phyloP scores from a whole-genome alignment of 768 basidiomycete genomes.

The Hericium alpestre region DNA sequence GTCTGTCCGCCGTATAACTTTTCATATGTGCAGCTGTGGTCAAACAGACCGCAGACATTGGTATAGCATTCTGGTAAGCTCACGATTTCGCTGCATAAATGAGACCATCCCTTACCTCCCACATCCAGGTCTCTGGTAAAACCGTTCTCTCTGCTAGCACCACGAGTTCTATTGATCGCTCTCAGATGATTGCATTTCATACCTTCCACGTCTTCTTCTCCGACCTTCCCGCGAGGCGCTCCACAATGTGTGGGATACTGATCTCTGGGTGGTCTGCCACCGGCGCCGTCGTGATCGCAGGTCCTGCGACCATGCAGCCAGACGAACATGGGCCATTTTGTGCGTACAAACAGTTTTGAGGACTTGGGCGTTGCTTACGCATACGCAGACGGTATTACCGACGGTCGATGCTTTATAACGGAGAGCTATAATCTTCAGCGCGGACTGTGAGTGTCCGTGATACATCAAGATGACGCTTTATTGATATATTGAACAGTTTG shows the following conservation, averaged over 20 bases:
- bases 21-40: slow-evolving; percentile 18
- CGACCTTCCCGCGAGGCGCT: slow-evolving; percentile 23
- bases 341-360: slow-evolving; percentile 20
- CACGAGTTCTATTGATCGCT: background rate
- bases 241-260: slow-evolving; percentile 29
- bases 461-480: background rate
- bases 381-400: slow-evolving; percentile 35
- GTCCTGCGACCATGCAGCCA: slow-evolving; percentile 29
- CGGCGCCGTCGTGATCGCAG: slow-evolving; percentile 33
- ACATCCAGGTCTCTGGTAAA: slow-evolving; percentile 8
- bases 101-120: background rate
- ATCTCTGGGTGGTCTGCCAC: slow-evolving; percentile 35
- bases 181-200: slow-evolving; percentile 37
- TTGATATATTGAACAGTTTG: slow-evolving; percentile 21
- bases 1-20: no score
- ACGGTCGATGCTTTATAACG: slow-evolving; percentile 49
- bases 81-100: background rate
- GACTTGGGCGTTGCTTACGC: background rate
- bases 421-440: slow-evolving; percentile 30
- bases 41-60: slow-evolving; percentile 39
- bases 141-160: background rate
- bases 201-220: slow-evolving; percentile 41
- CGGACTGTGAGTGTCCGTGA: slow-evolving; percentile 29
- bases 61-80: slow-evolving; percentile 34
- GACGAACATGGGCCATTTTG: slow-evolving; percentile 35